Evolutionary conservation across 139 green algal genomes (phyloP).

Genomic region (Chlamydomonas sp.): DNA sequence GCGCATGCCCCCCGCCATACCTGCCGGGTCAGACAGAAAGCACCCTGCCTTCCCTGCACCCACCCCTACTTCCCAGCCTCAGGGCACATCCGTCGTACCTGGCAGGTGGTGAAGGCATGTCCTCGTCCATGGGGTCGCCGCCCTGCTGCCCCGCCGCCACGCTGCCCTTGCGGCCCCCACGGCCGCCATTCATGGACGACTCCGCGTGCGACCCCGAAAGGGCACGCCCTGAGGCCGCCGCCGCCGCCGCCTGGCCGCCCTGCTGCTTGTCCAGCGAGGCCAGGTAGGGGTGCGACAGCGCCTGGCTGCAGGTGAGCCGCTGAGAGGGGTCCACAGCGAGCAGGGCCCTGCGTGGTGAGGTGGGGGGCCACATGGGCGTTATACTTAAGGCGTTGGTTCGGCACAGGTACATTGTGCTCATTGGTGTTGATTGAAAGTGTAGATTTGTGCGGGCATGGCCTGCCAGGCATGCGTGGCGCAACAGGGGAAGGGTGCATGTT

Average conservation of each 20-base stretch:
- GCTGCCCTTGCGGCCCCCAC: conserved; percentile 4
- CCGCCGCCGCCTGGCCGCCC: neutral
- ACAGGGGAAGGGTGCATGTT: too few species aligned
- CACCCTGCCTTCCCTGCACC: too few species aligned
- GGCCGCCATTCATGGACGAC: neutral
- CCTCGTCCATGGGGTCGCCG: conserved; percentile 36
- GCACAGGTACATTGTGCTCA: too few species aligned
- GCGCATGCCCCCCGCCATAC: too few species aligned
- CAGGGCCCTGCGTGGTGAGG: conserved; percentile 43
- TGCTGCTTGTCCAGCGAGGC: conserved; percentile 40
- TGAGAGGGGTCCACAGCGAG: conserved; percentile 63
- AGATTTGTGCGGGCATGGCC: too few species aligned
- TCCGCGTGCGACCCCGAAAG: neutral
- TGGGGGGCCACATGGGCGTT: neutral
- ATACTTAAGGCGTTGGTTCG: too few species aligned
- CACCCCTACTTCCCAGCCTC: too few species aligned
- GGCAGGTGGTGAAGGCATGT: conserved; percentile 30
- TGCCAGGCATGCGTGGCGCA: too few species aligned
- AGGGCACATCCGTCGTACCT: neutral
- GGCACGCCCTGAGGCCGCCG: conserved; percentile 4
- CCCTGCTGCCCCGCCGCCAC: neutral
- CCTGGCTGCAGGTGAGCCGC: conserved; percentile 55
- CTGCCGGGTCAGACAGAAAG: too few species aligned
- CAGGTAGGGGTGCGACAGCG: conserved; percentile 67
- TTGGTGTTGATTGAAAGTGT: too few species aligned